Base-by-base conservation (phyloP, 768 basidiomycete species). In the Gyrodon lividus region DNA sequence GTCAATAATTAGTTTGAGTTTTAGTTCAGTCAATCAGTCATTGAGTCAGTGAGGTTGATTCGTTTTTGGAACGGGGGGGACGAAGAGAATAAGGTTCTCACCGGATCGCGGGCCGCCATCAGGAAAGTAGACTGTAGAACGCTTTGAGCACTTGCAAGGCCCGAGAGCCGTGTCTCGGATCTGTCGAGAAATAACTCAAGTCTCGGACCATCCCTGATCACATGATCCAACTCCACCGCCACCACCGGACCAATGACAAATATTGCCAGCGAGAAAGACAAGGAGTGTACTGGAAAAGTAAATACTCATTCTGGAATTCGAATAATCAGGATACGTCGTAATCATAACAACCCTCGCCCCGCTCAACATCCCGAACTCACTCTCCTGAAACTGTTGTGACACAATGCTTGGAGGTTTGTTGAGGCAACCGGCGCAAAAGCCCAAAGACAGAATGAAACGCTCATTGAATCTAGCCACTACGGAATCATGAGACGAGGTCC, bases 391-490 rank as follows among this genome's bases (percentile, higher is more conserved):
- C 75, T 98, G 85, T 67, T 94, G 92, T 39, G 90, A 84, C 41
- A 99, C 75, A 22, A 97, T 75, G 96, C 97, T n/a, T n/a, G n/a
- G n/a, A n/a, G n/a, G n/a, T n/a, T n/a, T n/a, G n/a, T n/a, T n/a
- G n/a, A 99, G 0, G 61, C 96, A 98, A 64, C 96, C 92, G 7
- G 86, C 77, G 63, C 92, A 98, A 16, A 92, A 89, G 20, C 93
- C 93, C 17, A 99, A 83, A 17, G 97, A 99, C 16, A 99, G 81
- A 61, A 99, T 98, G 72, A 99, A 99, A 10, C 97, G 89, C 67
- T 99, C 97, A 70, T 99, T 99, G 76, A 99, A 99, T 23, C 97
- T 84, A 0, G 97, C 92, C n/a, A 86, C 77, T 26, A 95, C 88
- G 6, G 86, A 78, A 62, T 91, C 89, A 62, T 95, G 92, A 2